Percentiles rank a stretch among this genome's conserved stretches.
Evolutionary conservation across 2,329 filamentous ascomycete genomes (phyloP).

Genomic region (Pseudogymnoascus sp.): DNA sequence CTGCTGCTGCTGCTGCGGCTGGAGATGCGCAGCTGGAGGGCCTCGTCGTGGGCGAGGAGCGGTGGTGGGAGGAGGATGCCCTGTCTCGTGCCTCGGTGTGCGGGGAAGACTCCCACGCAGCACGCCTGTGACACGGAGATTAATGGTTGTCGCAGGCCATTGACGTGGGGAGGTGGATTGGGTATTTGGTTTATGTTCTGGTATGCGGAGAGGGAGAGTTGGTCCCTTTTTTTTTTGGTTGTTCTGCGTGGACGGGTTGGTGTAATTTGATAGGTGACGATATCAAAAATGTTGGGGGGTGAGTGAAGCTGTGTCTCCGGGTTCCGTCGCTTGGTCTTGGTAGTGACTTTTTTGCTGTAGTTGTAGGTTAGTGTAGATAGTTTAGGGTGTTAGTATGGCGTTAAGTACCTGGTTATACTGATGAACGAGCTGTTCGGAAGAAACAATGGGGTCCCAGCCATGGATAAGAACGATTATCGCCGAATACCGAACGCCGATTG

Average conservation of each 20-base stretch:
- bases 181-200: neutral
- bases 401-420: neutral
- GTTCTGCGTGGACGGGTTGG: neutral
- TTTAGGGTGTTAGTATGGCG: neutral
- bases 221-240: neutral
- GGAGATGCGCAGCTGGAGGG: conserved; percentile 8
- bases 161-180: conserved; percentile 29
- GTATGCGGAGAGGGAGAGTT: neutral
- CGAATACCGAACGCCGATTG: neutral
- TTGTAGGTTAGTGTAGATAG: neutral
- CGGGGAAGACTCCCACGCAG: conserved; percentile 50
- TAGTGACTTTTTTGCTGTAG: neutral
- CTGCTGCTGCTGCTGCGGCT: conserved; percentile 11
- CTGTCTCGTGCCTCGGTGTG: conserved; percentile 40
- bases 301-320: neutral
- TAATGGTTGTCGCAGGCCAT: conserved; percentile 51
- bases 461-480: neutral
- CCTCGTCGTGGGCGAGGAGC: too few species aligned
- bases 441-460: neutral
- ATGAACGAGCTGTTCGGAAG: too few species aligned
- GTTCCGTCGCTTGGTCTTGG: neutral
- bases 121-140: conserved; percentile 43
- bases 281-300: neutral
- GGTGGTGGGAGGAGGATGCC: too few species aligned
- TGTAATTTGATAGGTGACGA: neutral